Evolutionary conservation across 192 early-diverging fungal genomes (phyloP), one percentile per base, ranked within the genome.

Genomic region (Dissophora ornata): DNA sequence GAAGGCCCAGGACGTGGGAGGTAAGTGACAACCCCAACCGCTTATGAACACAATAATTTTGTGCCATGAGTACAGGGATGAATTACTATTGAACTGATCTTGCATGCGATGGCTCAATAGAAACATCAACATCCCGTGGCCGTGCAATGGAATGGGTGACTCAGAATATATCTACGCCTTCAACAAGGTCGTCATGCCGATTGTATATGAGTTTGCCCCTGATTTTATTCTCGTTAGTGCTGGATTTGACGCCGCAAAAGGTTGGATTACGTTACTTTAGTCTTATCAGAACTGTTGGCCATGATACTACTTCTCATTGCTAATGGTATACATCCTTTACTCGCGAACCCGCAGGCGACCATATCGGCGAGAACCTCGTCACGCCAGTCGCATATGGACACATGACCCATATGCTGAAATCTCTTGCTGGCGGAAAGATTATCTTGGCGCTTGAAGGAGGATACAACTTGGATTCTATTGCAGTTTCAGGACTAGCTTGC

Each of bases 81-180:
- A n/a, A 13, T 33, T 34, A 8, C 8, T 22, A 38, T 25, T 44
- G 0, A n/a, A 24, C 6, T 56, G 19, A 44, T 28, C 56, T 28
- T 41, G 41, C 25, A 10, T 40, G 13, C 36, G 13, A 9, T 38
- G 36, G 13, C 36, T 38, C 7, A 13, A 38, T 34, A 90, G 89
- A 47, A 97, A 93, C 41, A 87, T 98, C 32, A 98, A 98, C 60
- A 84, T 98, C 19, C 92, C 94, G 2, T 98, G 96, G 96, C 80
- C 85, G 5, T 62, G 82, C 4, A 57, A 44, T 4, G 94, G 94
- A 0, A 86, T 93, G 85, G 83, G 82, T 30, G 96, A 97, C 57
- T 86, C 89, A 3, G 96, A 97, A 73, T 98, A 98, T 75, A 64
- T 97, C 4, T 87, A 94, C 55, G 93, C 92, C 0, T 97, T 96